phyloP scores from a whole-genome alignment of 306 rosid genomes.

The Medicago arabica region DNA sequence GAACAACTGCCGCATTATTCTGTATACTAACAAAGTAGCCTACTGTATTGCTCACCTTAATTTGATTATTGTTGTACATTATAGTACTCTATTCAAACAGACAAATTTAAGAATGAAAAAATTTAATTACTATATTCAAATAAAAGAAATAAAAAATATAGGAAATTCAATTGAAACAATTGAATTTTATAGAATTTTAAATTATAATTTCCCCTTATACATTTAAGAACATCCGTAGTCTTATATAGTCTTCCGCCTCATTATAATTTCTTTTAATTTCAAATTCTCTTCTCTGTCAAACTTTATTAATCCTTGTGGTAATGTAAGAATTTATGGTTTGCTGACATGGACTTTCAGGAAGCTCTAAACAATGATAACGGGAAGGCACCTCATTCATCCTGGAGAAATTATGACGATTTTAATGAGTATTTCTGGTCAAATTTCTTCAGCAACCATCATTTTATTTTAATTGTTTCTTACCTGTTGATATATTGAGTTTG shows the following conservation, averaged over 20 bases:
- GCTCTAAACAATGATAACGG: conserved; percentile 84
- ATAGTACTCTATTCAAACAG: neutral
- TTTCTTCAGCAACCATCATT: neutral
- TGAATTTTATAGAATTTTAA: neutral
- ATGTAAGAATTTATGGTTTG: conserved; percentile 24
- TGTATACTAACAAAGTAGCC: neutral
- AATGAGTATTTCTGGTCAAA: conserved; percentile 94
- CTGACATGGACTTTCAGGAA: conserved; percentile 63
- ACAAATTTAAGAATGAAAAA: neutral
- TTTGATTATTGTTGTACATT: neutral
- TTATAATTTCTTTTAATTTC: no score
- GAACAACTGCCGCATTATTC: neutral
- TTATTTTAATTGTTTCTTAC: neutral
- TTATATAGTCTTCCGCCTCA: no score
- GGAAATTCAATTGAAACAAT: neutral
- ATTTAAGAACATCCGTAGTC: neutral
- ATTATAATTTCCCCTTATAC: neutral
- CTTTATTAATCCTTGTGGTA: conserved; percentile 1
- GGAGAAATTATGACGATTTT: conserved; percentile 98
- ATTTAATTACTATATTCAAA: neutral
- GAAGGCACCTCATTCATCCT: conserved; percentile 89
- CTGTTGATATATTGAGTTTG: neutral
- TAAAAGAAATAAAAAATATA: neutral
- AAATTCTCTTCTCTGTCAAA: neutral
- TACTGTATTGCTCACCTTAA: neutral